Evolutionary conservation across 1,284 basidiomycete genomes (phyloP).

Genomic region (Rhodotorula sp.): DNA sequence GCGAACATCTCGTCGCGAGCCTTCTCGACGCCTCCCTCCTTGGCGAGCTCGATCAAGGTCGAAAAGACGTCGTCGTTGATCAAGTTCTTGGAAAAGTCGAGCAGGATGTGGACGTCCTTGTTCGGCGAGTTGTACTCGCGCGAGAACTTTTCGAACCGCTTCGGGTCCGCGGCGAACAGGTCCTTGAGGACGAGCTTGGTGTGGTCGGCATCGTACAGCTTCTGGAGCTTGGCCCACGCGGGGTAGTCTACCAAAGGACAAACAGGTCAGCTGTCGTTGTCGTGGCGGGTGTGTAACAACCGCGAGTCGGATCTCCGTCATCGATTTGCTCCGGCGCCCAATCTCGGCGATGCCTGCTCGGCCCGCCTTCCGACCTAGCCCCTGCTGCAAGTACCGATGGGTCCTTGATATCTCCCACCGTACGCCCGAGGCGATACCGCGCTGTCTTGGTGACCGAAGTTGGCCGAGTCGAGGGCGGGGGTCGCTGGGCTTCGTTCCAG

Average conservation of each 20-base stretch:
- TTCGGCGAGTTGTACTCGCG: slow-evolving; percentile 69
- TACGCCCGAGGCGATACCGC: no score
- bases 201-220: slow-evolving; percentile 73
- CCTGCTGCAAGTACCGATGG: no score
- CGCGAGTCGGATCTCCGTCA: no score
- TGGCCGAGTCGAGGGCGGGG: not conserved
- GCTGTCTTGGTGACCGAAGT: slow-evolving; percentile 5
- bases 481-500: not conserved
- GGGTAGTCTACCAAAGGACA: slow-evolving; percentile 66
- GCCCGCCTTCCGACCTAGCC: no score
- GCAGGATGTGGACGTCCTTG: slow-evolving; percentile 73
- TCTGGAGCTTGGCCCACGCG: slow-evolving; percentile 87
- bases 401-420: no score
- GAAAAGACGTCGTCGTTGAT: slow-evolving; percentile 75
- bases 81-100: slow-evolving; percentile 97
- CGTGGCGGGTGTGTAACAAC: not conserved
- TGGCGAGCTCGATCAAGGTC: slow-evolving; percentile 71
- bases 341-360: no score
- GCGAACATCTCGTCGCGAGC: slow-evolving; percentile 90
- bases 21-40: slow-evolving; percentile 80
- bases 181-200: slow-evolving; percentile 79
- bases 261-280: not conserved
- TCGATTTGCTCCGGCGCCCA: no score
- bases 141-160: slow-evolving; percentile 83
- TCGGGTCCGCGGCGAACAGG: slow-evolving; percentile 82